Conservation (phyloP, 108 stramenopile species). For the Skeletonema grethae region DNA sequence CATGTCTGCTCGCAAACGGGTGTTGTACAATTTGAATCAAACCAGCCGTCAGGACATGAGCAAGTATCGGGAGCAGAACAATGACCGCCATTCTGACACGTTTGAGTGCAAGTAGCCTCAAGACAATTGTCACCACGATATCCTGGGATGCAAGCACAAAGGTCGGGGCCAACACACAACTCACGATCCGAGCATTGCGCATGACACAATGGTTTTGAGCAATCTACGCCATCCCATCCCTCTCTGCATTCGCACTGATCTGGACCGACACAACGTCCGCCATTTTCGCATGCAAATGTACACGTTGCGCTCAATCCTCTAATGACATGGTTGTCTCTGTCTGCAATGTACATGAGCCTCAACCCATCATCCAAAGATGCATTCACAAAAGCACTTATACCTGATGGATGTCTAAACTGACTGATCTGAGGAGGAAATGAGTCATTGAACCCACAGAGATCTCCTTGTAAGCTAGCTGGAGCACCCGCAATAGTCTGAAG, state of each 20-base stretch:
- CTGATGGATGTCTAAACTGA: conserved; percentile 62
- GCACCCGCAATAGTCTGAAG: conserved; percentile 82
- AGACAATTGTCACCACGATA: conserved; percentile 64
- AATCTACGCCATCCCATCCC: conserved; percentile 74
- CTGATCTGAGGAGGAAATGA: conserved; percentile 62
- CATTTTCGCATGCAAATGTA: conserved; percentile 80
- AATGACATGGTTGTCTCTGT: conserved; percentile 76
- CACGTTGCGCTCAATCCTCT: conserved; percentile 77
- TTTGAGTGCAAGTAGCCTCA: conserved; percentile 68
- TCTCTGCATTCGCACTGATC: conserved; percentile 65
- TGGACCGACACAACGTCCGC: conserved; percentile 66
- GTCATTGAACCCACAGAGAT: conserved; percentile 65
- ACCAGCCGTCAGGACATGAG: conserved; percentile 76
- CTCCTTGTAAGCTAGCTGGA: conserved; percentile 62
- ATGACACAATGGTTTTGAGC: conserved; percentile 67
- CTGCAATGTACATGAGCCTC: conserved; percentile 65
- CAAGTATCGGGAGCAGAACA: conserved; percentile 88
- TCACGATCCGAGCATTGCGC: conserved; percentile 42
- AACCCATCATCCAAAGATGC: conserved; percentile 35
- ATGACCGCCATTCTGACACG: conserved; percentile 70
- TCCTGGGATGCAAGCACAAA: conserved; percentile 83
- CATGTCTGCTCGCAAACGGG: conserved; percentile 90
- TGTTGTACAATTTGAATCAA: conserved; percentile 88
- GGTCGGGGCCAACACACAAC: conserved; percentile 81
- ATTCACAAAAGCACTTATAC: conserved; percentile 56